phyloP scores from a whole-genome alignment of 441 rosid genomes.

The Lepidium campestre region DNA sequence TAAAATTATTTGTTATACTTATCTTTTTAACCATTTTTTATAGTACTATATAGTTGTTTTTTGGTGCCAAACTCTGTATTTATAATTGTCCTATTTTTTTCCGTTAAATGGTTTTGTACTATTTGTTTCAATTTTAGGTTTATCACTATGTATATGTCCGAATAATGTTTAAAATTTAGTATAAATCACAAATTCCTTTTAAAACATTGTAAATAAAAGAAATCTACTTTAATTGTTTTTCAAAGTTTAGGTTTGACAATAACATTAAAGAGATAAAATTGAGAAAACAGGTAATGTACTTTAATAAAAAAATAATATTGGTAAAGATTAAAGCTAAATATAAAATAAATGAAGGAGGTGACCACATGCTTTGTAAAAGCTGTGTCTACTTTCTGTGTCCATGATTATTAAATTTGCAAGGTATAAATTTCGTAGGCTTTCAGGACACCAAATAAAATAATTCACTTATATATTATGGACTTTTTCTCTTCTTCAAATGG shows the following conservation, averaged over 20 bases:
- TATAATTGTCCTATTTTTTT: too few species aligned
- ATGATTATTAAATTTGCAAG: conserved; percentile 12
- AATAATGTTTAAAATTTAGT: neutral
- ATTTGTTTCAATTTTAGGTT: conserved; percentile 13
- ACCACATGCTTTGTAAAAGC: conserved; percentile 12
- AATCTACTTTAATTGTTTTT: too few species aligned
- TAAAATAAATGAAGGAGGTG: neutral
- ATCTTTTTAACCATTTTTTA: neutral
- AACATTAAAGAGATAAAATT: neutral
- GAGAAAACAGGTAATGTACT: neutral
- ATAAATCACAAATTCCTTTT: neutral
- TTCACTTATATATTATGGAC: neutral
- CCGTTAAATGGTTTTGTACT: too few species aligned
- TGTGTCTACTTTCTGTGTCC: conserved; percentile 14
- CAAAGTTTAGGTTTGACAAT: neutral
- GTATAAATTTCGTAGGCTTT: conserved; percentile 10
- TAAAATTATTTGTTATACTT: neutral
- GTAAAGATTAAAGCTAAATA: neutral
- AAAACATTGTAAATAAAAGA: too few species aligned
- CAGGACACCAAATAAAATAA: conserved; percentile 3
- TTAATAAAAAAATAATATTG: neutral
- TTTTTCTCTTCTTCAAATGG: neutral
- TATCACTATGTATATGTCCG: neutral
- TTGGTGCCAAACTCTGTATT: conserved; percentile 10
- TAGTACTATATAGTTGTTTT: neutral